Evolutionary conservation across 352 stramenopile species (phyloP).

Genomic region (Pythium vanterpoolii): DNA sequence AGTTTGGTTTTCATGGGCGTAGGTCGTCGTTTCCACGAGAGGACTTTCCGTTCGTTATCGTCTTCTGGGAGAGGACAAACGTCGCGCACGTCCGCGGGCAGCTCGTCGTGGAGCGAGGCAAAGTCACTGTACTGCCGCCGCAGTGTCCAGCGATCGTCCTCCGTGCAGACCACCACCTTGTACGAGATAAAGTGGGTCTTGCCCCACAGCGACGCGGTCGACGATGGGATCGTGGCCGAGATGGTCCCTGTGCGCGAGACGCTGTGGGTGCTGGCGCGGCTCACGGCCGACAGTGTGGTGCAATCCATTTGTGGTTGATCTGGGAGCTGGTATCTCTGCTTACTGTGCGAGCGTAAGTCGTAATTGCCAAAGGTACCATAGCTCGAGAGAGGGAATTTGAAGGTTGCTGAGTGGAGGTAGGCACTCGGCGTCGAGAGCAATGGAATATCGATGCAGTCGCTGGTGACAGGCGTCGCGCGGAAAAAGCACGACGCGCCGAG

Average conservation of each 20-base stretch:
- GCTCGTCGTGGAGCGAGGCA: conserved; percentile 50
- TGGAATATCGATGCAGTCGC: conserved; percentile 46
- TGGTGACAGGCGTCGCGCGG: conserved; percentile 42
- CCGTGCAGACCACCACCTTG: conserved; percentile 69
- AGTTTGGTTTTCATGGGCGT: conserved; percentile 65
- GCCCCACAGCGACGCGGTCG: conserved; percentile 64
- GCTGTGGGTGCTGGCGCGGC: conserved; percentile 16
- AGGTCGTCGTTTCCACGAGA: conserved; percentile 59
- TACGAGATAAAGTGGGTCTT: conserved; percentile 72
- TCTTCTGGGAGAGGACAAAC: conserved; percentile 48
- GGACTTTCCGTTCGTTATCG: conserved; percentile 37
- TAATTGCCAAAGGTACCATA: conserved; percentile 62
- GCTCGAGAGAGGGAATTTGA: conserved; percentile 34
- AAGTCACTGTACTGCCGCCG: conserved; percentile 69
- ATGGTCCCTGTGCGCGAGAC: conserved; percentile 30
- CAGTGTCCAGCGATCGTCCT: conserved; percentile 67
- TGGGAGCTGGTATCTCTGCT: not conserved
- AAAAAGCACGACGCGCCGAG: conserved; percentile 54
- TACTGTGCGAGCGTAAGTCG: conserved; percentile 17
- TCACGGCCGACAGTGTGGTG: conserved; percentile 8
- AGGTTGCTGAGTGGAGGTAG: conserved; percentile 46
- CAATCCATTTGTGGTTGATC: not conserved
- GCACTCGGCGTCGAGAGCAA: conserved; percentile 54
- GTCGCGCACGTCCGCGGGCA: conserved; percentile 42
- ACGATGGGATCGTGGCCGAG: conserved; percentile 59